phyloP scores from a whole-genome alignment of 176 grass and related monocot species.

The Elymus sibiricus region DNA sequence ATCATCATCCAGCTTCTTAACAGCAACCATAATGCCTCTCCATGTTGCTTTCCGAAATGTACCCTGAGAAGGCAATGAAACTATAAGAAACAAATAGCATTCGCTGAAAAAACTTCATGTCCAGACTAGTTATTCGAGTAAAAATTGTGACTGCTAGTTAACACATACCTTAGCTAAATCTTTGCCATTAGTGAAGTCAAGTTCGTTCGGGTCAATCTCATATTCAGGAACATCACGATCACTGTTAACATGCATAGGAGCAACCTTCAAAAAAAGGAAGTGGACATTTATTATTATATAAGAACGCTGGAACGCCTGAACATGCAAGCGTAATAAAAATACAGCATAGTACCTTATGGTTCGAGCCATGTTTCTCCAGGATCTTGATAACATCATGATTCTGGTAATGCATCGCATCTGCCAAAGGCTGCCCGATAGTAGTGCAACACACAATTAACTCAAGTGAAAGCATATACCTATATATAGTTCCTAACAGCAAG shows the following conservation, averaged over 20 bases:
- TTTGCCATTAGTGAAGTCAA: constrained; percentile 74
- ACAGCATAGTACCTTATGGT: constrained; percentile 50
- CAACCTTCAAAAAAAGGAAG: constrained; percentile 54
- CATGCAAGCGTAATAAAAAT: constrained; percentile 11
- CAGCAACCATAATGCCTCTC: constrained; percentile 87
- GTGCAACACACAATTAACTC: constrained; percentile 14
- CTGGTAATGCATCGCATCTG: constrained; percentile 97
- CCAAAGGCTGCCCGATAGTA: constrained; percentile 76
- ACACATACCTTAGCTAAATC: constrained; percentile 66
- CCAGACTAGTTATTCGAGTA: constrained; percentile 1
- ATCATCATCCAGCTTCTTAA: constrained; percentile 92
- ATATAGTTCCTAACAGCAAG: not conserved
- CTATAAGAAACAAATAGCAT: not conserved
- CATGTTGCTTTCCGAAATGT: constrained; percentile 86
- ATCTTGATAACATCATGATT: constrained; percentile 86
- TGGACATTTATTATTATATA: not conserved
- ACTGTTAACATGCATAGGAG: constrained; percentile 77
- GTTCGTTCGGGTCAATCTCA: constrained; percentile 64
- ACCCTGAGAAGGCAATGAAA: constrained; percentile 58
- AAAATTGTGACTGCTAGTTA: not conserved
- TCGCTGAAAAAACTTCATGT: not conserved
- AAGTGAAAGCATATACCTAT: not conserved
- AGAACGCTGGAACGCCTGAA: constrained; percentile 4
- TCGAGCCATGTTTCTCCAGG: constrained; percentile 85
- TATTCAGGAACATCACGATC: constrained; percentile 84